Conservation (phyloP, 2,329 filamentous ascomycete genomes). For the Pseudonectria buxi region DNA sequence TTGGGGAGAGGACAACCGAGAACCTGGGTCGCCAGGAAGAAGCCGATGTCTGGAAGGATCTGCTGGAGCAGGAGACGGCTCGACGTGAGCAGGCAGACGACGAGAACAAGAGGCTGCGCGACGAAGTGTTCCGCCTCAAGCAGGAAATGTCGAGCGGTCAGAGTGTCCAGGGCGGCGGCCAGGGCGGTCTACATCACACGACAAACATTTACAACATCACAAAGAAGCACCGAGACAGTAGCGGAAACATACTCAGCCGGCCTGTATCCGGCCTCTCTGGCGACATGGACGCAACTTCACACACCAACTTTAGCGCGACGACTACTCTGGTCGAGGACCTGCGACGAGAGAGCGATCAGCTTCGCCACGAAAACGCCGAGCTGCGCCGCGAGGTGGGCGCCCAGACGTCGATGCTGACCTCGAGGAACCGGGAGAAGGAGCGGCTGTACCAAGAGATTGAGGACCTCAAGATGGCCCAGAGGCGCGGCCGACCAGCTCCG, state of each 20-base stretch:
- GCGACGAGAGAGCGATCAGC: slow-evolving; percentile 60
- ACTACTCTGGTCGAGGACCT: slow-evolving; percentile 73
- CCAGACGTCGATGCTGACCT: slow-evolving; percentile 96
- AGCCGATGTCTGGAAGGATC: slow-evolving; percentile 88
- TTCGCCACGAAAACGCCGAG: slow-evolving; percentile 89
- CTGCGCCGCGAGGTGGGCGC: slow-evolving; percentile 86
- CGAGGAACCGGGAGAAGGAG: slow-evolving; percentile 90
- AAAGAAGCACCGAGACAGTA: slow-evolving; percentile 44
- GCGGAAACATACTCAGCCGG: slow-evolving; percentile 38
- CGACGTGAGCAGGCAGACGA: slow-evolving; percentile 86
- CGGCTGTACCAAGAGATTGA: slow-evolving; percentile 95
- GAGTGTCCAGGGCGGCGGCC: slow-evolving; percentile 12
- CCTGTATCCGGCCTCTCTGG: slow-evolving; percentile 44
- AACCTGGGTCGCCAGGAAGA: slow-evolving; percentile 51
- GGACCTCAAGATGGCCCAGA: slow-evolving; percentile 82
- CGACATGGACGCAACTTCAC: slow-evolving; percentile 41
- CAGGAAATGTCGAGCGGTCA: slow-evolving; percentile 42
- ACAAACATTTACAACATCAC: slow-evolving; percentile 62
- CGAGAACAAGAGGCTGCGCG: slow-evolving; percentile 74
- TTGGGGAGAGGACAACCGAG: slow-evolving; percentile 44
- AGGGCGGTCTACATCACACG: slow-evolving; percentile 44
- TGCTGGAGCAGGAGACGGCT: slow-evolving; percentile 85
- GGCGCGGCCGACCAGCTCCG: slow-evolving; percentile 57
- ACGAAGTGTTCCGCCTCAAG: slow-evolving; percentile 72
- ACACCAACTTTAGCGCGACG: slow-evolving; percentile 48